phyloP scores from a whole-genome alignment of 2,329 filamentous ascomycete species.

The Acrodontium crateriforme region DNA sequence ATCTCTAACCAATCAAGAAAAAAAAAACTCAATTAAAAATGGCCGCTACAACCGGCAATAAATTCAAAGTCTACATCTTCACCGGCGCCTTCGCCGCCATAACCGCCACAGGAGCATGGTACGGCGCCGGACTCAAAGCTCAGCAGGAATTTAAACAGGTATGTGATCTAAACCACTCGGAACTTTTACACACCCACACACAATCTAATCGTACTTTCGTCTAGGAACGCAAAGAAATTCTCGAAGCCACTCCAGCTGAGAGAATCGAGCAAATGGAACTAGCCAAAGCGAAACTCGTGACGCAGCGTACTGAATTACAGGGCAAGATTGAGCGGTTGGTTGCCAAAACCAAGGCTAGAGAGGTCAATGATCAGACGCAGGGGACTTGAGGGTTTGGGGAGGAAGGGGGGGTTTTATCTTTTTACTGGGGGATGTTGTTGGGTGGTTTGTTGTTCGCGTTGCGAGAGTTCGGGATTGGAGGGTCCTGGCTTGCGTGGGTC shows the following conservation, averaged over 20 bases:
- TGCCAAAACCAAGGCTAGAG: constrained; percentile 19
- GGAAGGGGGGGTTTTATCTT: too few species aligned
- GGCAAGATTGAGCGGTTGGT: constrained; percentile 42
- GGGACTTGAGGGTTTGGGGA: too few species aligned
- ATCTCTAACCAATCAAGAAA: too few species aligned
- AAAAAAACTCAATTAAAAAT: too few species aligned
- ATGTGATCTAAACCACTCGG: constrained; percentile 3
- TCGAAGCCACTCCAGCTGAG: constrained; percentile 39
- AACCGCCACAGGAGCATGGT: constrained; percentile 43
- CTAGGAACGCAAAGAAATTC: constrained; percentile 27
- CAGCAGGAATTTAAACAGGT: constrained; percentile 40
- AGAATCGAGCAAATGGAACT: constrained; percentile 40
- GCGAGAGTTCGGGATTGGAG: too few species aligned
- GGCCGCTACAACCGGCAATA: too few species aligned
- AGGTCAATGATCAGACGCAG: too few species aligned
- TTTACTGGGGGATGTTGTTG: too few species aligned
- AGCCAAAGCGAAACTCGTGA: constrained; percentile 35
- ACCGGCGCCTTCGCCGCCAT: constrained; percentile 42
- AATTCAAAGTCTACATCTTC: constrained; percentile 36
- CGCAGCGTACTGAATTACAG: constrained; percentile 40
- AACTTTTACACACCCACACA: constrained; percentile 1
- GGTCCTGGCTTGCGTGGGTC: too few species aligned
- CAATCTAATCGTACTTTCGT: constrained; percentile 29
- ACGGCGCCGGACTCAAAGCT: constrained; percentile 46
- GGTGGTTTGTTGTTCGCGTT: too few species aligned